These are phyloP conservation scores for Ogataea henricii DNA, from an alignment of 805 yeast species.

Conservation along the genomic window DNA sequence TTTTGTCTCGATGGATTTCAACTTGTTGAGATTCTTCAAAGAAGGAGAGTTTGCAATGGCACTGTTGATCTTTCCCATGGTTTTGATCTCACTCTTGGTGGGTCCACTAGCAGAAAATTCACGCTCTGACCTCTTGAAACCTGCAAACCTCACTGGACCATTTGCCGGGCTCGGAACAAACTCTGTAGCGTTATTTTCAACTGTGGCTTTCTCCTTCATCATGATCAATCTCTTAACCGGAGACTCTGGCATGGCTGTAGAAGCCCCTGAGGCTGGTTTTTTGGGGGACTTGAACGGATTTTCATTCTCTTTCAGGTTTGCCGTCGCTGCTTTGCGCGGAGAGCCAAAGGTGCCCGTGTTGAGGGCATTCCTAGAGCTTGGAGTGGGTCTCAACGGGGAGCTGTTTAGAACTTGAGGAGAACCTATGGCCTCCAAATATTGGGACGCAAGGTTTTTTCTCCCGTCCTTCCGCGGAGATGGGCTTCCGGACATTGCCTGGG, in stretches of 20 bases:
- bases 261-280: not conserved
- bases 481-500: conserved; percentile 16
- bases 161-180: conserved; percentile 29
- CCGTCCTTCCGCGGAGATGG: conserved; percentile 24
- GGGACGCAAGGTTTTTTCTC: conserved; percentile 32
- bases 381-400: conserved; percentile 25
- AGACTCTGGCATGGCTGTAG: conserved; percentile 17
- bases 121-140: conserved; percentile 16
- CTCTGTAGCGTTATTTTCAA: conserved; percentile 28
- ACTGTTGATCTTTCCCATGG: conserved; percentile 36
- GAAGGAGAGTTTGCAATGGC: conserved; percentile 40
- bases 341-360: conserved; percentile 10
- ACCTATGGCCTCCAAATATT: conserved; percentile 34
- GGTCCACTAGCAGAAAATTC: conserved; percentile 13
- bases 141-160: conserved; percentile 21
- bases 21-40: conserved; percentile 35
- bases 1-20: conserved; percentile 33
- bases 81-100: conserved; percentile 30
- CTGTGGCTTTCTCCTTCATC: conserved; percentile 35
- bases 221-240: conserved; percentile 37
- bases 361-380: conserved; percentile 10
- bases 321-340: conserved; percentile 10
- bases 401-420: conserved; percentile 18
- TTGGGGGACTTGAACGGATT: conserved; percentile 26
- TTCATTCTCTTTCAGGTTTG: conserved; percentile 29